Percentiles rank a stretch among this genome's conserved stretches.
These are phyloP conservation scores for Suhomyces ambrosiae DNA, from an alignment of 1,139 yeast genomes.

Conservation along the genomic window DNA sequence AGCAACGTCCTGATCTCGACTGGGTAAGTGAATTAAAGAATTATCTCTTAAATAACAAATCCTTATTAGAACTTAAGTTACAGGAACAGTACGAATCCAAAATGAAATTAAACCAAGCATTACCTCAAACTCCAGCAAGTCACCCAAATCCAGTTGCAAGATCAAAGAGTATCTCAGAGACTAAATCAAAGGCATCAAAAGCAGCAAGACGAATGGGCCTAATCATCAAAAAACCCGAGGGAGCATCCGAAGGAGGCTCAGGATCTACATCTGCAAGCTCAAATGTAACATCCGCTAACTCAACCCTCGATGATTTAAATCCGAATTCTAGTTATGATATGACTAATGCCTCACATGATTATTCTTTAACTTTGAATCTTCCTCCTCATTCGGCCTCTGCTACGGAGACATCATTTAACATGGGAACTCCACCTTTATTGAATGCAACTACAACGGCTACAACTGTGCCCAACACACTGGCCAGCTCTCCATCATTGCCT, in stretches of 20 bases:
- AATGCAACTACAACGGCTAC: slow-evolving; percentile 23
- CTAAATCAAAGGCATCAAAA: slow-evolving; percentile 59
- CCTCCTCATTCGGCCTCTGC: slow-evolving; percentile 30
- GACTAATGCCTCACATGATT: slow-evolving; percentile 8
- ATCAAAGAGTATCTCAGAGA: slow-evolving; percentile 60
- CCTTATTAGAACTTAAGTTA: slow-evolving; percentile 24
- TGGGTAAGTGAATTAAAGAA: slow-evolving; percentile 57
- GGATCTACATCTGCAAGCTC: slow-evolving; percentile 8
- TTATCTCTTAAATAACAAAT: slow-evolving; percentile 37
- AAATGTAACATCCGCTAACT: slow-evolving; percentile 8
- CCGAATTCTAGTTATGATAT: slow-evolving; percentile 8
- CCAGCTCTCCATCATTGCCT: slow-evolving; percentile 18
- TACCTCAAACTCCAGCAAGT: slow-evolving; percentile 6
- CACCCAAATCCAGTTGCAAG: slow-evolving; percentile 33
- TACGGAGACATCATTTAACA: slow-evolving; percentile 27
- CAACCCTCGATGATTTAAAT: slow-evolving; percentile 3
- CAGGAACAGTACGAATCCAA: slow-evolving; percentile 15
- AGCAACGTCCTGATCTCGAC: slow-evolving; percentile 47
- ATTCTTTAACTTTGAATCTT: slow-evolving; percentile 11
- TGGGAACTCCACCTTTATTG: slow-evolving; percentile 20
- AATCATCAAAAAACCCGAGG: slow-evolving; percentile 50
- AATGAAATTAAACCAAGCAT: slow-evolving; percentile 9
- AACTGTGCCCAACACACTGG: slow-evolving; percentile 17
- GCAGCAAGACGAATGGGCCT: slow-evolving; percentile 67
- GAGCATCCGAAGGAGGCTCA: slow-evolving; percentile 13